Evolutionary conservation across 306 rosid species (phyloP), one percentile per base, ranked within the genome.

Genomic region (Medicago lupulina): DNA sequence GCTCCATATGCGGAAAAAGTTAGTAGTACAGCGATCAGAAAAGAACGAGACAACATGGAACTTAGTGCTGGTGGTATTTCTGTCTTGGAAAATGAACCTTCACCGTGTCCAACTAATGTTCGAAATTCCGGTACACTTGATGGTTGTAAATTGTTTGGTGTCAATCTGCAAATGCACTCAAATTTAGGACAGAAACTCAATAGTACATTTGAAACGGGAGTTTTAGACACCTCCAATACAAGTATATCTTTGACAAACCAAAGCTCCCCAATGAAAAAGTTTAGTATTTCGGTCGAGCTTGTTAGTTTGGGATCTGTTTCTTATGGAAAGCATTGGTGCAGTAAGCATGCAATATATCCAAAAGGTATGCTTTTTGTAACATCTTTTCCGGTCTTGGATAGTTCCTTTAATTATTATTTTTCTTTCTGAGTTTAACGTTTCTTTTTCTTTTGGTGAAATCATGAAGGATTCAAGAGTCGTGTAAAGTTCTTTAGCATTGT

Each of bases 401-500:
- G 11, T 71, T 14, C 55, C 39, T 46, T 53, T 19, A 53, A 25
- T 23, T 5, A 43, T 7, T 65, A 25, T 23, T 5, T 50, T 7
- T 65, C 14, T 75, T 71, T 71, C 12, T 31, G 9, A 51, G 58
- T 54, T 82, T 76, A 50, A 71, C 71, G 69, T 72, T 71, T 74
- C 74, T 71, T 74, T 71, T 74, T 60, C 41, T 55, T 44, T 63
- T 55, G 82, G 74, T 58, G 62, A 71, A 74, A 14, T 83, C 83
- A 59, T 83, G 79, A 84, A 96, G 99, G 99, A 70, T 96, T 82
- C 85, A 83, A 82, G 86, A 90, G 97, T 76, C 85, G 92, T 21
- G 88, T 84, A 25, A 84, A 67, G 83, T 96, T 87, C 88, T 79
- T 61, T 49, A 89, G 90, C 73, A 80, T 92, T 79, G 76, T 81